These are phyloP conservation scores for Vigna unguiculata DNA, from an alignment of 306 rosid genomes.

Conservation along the genomic window DNA sequence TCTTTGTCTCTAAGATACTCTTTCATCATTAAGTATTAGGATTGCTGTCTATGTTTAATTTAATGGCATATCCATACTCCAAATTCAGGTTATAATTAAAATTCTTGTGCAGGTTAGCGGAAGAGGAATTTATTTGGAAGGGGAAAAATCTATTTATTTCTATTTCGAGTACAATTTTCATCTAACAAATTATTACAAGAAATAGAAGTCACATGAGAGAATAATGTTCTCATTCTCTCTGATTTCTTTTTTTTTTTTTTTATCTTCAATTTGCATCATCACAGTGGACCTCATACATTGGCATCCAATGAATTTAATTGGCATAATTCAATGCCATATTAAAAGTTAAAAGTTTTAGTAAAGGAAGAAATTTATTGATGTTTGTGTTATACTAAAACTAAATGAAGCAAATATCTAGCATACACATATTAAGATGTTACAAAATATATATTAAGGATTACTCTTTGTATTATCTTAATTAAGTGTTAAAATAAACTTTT, in stretches of 20 bases:
- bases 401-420: background rate
- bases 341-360: background rate
- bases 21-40: background rate
- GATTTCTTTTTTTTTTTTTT: background rate
- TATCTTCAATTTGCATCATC: background rate
- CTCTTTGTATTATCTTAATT: background rate
- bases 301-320: background rate
- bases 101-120: background rate
- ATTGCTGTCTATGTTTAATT: background rate
- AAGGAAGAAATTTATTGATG: background rate
- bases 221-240: background rate
- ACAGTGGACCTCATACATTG: background rate
- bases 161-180: no score
- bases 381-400: background rate
- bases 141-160: no score
- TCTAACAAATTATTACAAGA: background rate
- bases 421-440: background rate
- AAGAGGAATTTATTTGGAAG: no score
- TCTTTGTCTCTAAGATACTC: constrained; percentile 13
- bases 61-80: no score
- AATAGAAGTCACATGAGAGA: background rate
- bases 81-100: no score
- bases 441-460: background rate
- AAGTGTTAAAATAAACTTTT: background rate
- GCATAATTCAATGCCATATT: background rate